Evolutionary conservation across 805 yeast species (phyloP).

Genomic region (Monosporozyma siamensis): DNA sequence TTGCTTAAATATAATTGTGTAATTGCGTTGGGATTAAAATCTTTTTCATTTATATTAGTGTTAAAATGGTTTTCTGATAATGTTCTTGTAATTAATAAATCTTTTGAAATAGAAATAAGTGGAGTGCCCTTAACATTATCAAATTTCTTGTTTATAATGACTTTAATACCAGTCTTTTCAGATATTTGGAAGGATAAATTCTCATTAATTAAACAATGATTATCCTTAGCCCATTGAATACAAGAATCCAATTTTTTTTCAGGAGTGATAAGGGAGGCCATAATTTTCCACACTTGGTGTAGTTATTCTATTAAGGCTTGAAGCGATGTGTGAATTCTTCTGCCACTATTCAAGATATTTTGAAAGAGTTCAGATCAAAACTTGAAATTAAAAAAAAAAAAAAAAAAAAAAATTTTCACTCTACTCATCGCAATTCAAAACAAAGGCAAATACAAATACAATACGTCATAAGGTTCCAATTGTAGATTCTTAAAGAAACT

Average conservation of each 20-base stretch:
- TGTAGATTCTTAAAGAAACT: too few species aligned
- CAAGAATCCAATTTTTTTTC: conserved; percentile 10
- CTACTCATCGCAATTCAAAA: too few species aligned
- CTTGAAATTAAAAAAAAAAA: too few species aligned
- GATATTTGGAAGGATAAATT: conserved; percentile 28
- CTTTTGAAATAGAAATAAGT: conserved; percentile 34
- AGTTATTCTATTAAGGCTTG: too few species aligned
- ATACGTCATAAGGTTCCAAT: too few species aligned
- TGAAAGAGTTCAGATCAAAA: too few species aligned
- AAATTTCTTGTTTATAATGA: conserved; percentile 2
- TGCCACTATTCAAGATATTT: too few species aligned
- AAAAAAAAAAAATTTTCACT: too few species aligned
- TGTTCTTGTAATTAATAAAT: conserved; percentile 31
- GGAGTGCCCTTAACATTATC: conserved; percentile 7
- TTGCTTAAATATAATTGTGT: conserved; percentile 35
- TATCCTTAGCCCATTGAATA: conserved; percentile 32
- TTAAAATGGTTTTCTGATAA: conserved; percentile 21
- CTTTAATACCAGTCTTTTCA: conserved; percentile 28
- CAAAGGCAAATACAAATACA: too few species aligned
- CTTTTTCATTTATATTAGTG: not conserved
- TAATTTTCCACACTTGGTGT: not conserved
- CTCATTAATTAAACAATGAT: conserved; percentile 33
- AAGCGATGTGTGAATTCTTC: too few species aligned
- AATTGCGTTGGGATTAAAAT: conserved; percentile 25
- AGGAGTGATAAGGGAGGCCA: not conserved